Evolutionary conservation across 768 basidiomycete species (phyloP), one percentile per base, ranked within the genome.

Genomic region (Albatrellus ellisii): DNA sequence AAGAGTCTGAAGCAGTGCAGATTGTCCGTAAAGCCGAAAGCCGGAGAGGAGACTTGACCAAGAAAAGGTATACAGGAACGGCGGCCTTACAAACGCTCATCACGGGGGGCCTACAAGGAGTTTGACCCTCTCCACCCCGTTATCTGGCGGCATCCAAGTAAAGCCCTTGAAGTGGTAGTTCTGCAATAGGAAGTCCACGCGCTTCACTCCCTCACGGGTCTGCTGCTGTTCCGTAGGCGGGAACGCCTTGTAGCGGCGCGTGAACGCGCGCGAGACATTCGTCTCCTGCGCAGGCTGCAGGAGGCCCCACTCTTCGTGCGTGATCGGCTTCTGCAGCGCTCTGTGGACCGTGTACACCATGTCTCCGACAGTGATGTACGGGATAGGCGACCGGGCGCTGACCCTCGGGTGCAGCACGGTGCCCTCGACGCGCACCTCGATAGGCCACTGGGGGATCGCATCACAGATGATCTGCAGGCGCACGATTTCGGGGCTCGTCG

Each of bases 241-340:
- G 14, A 29, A 38, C 21, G 50, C 42, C 42, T 51, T 49, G 50
- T 25, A 49, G 14, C 50, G 44, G 26, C 47, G 50, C 17, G 50
- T 51, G 44, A 49, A 51, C 26, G 50, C 50, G 10, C 47, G 44
- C n/a, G 50, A 27, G 26, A 51, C 31, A 0, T 51, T 44, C 24
- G 44, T 51, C 50, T 51, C 50, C 32, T 46, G 41, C 29, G 36
- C n/a, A 9, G 14, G 15, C 10, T 9, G 33, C 28, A 51, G 36
- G 15, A 41, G 41, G 11, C 44, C 47, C 50, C 50, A 51, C 35
- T 51, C 50, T 10, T 38, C 44, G 12, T 51, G 50, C 29, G 50
- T 42, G 41, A 51, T 51, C 44, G 48, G 45, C 48, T 35, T 44
- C 26, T 51, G 50, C 7, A 51, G 39, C 29, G 44, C 22, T 17